A percentile compares a stretch with the other conserved stretches of the same genome.
Conservation (phyloP, 1,139 yeast genomes). For the Yamadazyma atmosphaerica region DNA sequence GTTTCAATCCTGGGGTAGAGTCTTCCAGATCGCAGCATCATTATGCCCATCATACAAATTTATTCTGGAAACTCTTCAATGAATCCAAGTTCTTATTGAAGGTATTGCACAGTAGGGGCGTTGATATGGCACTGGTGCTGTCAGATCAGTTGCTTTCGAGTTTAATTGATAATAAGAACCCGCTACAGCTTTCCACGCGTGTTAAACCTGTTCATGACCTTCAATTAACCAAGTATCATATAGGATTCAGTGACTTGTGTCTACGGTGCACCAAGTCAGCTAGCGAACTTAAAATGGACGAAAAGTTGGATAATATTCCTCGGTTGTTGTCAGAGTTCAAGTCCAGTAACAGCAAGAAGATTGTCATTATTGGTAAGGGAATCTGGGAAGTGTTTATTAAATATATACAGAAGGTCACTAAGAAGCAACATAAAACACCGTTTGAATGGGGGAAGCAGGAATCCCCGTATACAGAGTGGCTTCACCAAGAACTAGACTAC, state of each 20-base stretch:
- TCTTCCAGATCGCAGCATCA: slow-evolving; percentile 68
- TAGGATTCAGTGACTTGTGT: slow-evolving; percentile 76
- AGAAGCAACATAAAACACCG: slow-evolving; percentile 7
- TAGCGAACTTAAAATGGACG: slow-evolving; percentile 50
- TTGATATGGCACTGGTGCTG: slow-evolving; percentile 2
- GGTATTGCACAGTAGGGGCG: slow-evolving; percentile 14
- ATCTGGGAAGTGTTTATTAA: slow-evolving; percentile 67
- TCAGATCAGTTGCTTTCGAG: slow-evolving; percentile 2
- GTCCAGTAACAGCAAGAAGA: slow-evolving; percentile 34
- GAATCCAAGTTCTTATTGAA: slow-evolving; percentile 46
- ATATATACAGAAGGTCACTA: slow-evolving; percentile 22
- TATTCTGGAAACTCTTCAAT: slow-evolving; percentile 68
- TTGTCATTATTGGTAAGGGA: slow-evolving; percentile 73
- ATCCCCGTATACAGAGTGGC: slow-evolving; percentile 16
- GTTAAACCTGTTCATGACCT: slow-evolving; percentile 57
- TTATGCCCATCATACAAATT: slow-evolving; percentile 71
- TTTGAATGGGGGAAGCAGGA: slow-evolving; percentile 58
- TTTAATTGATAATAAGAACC: slow-evolving; percentile 5
- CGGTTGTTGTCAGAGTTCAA: slow-evolving; percentile 49
- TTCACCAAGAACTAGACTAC: slow-evolving; percentile 7
- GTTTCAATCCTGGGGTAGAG: slow-evolving; percentile 72
- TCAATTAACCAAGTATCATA: slow-evolving; percentile 40
- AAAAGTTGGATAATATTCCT: slow-evolving; percentile 59
- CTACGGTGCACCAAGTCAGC: slow-evolving; percentile 64
- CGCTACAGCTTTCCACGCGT: not conserved